Evolutionary conservation across 441 rosid genomes (phyloP), one percentile per base, ranked within the genome.

Genomic region (California macrophylla): DNA sequence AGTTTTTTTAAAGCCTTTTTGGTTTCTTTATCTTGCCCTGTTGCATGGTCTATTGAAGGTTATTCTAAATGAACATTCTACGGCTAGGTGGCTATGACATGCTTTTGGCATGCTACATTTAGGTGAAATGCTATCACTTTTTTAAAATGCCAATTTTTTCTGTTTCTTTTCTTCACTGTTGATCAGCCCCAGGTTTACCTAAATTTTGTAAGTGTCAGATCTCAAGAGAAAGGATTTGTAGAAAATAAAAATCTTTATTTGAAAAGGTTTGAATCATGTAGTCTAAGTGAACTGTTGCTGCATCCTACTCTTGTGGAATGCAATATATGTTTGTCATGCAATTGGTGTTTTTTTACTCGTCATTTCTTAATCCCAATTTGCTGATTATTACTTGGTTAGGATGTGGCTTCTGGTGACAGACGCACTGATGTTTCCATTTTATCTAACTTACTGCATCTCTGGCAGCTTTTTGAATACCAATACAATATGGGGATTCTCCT

Each of bases 401-500:
- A 47, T 1, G 56, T 47, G 52, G 23, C 56, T 47, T 47, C 56
- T 47, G 6, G 21, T n/a, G 4, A 63, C 0, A 28, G 13, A 24
- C 4, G 24, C 5, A 42, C 3, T n/a, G 50, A 7, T 36, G 12
- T 10, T 61, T n/a, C n/a, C n/a, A n/a, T n/a, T n/a, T 71, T 38
- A 54, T 56, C 36, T 38, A 42, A 66, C 60, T 71, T 21, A 13
- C 38, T 8, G 24, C n/a, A 15, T 76, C 7, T 81, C 69, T 29
- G 73, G 26, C 89, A 94, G 98, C 93, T 94, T 61, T 90, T 87
- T 50, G 96, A 92, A 25, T 93, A 93, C 75, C 98, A 93, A 68
- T 91, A 91, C 78, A 90, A 85, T 76, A 85, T 94, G 97, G 98
- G 96, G 32, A 91, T 94, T 76, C 89, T 94, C 66, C 82, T 94